These are phyloP conservation scores for Syzygium aromaticum DNA, from an alignment of 345 rosid species.

Conservation along the genomic window DNA sequence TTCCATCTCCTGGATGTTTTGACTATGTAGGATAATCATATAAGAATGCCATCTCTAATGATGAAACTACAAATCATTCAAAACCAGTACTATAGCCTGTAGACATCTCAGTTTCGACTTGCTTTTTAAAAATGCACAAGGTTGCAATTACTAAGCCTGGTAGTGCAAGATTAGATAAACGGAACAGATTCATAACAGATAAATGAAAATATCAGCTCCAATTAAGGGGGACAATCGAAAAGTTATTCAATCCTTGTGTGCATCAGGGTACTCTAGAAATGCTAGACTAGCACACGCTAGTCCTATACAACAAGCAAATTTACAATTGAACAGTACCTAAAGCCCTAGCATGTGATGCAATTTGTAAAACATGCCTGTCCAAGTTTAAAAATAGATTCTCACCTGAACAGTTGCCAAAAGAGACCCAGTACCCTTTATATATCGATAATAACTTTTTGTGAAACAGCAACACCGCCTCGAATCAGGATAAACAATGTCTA, in stretches of 20 bases:
- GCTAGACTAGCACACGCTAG: not conserved
- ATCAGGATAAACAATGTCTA: constrained; percentile 86
- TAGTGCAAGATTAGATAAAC: not conserved
- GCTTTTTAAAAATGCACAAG: not conserved
- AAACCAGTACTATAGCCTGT: not conserved
- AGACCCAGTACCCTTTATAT: constrained; percentile 93
- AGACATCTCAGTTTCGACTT: not conserved
- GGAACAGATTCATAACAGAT: not conserved
- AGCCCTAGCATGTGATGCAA: not conserved
- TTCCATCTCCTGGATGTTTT: not conserved
- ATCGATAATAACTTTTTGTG: constrained; percentile 90
- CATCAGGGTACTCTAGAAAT: not conserved
- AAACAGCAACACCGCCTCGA: constrained; percentile 92
- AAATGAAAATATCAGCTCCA: not conserved
- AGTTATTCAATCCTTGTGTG: not conserved
- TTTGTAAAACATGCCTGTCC: not conserved
- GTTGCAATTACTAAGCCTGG: not conserved
- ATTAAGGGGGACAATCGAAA: rapidly evolving
- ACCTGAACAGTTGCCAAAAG: constrained; percentile 81
- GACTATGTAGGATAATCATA: not conserved
- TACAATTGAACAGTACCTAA: not conserved
- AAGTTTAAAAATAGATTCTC: constrained; percentile 4
- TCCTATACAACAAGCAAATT: not conserved
- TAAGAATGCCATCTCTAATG: not conserved
- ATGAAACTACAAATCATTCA: not conserved